phyloP scores from a whole-genome alignment of 73 alveolate genomes.

The Uronychia binucleata region DNA sequence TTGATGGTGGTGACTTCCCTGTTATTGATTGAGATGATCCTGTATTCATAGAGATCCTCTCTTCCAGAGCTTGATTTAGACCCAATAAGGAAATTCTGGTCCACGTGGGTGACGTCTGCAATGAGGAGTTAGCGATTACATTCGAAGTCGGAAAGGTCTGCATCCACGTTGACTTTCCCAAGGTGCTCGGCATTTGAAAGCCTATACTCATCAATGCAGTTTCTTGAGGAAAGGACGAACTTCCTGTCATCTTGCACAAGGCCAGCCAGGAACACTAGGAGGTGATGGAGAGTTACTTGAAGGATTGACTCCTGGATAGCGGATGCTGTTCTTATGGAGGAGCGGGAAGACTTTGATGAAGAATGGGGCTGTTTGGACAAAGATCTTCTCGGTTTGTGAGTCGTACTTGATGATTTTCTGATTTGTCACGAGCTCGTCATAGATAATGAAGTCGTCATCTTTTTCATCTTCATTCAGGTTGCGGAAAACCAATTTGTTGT shows the following conservation, averaged over 20 bases:
- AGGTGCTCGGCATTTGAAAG: neutral
- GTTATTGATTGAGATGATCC: neutral
- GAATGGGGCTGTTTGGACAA: neutral
- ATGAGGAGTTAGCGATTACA: neutral
- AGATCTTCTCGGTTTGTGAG: neutral
- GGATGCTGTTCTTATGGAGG: neutral
- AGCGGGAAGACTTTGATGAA: neutral
- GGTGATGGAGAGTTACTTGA: neutral
- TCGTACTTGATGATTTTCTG: neutral
- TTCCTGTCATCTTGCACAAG: neutral
- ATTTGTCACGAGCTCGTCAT: neutral
- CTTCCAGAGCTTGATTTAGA: neutral
- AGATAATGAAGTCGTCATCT: neutral
- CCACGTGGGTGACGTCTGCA: neutral
- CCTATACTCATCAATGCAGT: neutral
- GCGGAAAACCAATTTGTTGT: neutral
- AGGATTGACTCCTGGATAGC: neutral
- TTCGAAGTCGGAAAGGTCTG: neutral
- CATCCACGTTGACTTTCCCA: neutral
- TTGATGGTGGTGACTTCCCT: neutral
- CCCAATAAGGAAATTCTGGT: neutral
- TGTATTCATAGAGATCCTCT: neutral
- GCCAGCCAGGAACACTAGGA: neutral
- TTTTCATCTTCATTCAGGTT: neutral
- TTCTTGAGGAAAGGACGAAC: neutral